Percentiles rank a stretch among this genome's conserved stretches.
Conservation (phyloP, 2,329 filamentous ascomycete genomes). For the Dryadomyces sulphureus region DNA sequence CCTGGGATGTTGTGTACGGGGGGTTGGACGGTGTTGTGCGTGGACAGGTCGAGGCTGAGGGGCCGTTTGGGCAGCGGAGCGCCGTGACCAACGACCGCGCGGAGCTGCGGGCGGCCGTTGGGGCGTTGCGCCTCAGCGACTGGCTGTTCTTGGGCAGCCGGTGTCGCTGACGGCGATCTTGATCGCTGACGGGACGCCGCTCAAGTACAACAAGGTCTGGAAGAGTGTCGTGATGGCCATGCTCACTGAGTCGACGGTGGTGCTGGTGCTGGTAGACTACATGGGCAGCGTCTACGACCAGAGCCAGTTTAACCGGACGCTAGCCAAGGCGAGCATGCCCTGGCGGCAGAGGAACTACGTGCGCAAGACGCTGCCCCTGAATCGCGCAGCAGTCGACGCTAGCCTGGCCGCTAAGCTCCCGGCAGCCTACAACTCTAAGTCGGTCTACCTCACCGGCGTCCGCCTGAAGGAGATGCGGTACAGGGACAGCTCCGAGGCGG, state of each 20-base stretch:
- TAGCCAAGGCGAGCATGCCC: slow-evolving; percentile 14
- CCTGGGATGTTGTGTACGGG: slow-evolving; percentile 23
- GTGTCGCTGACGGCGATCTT: slow-evolving; percentile 10
- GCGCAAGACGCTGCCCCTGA: slow-evolving; percentile 10
- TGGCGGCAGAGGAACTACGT: slow-evolving; percentile 12
- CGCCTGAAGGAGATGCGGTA: slow-evolving; percentile 10
- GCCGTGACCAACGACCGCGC: slow-evolving; percentile 33
- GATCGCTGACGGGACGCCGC: slow-evolving; percentile 10
- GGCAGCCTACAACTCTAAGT: slow-evolving; percentile 14
- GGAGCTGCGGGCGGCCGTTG: slow-evolving; percentile 38
- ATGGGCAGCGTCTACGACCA: slow-evolving; percentile 10
- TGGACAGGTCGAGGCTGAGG: slow-evolving; percentile 20
- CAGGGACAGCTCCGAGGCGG: slow-evolving; percentile 4
- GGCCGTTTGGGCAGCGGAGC: slow-evolving; percentile 17
- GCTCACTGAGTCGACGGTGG: slow-evolving; percentile 10
- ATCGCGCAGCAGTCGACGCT: slow-evolving; percentile 5
- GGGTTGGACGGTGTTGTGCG: slow-evolving; percentile 13
- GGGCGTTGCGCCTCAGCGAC: slow-evolving; percentile 26
- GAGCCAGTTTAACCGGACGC: slow-evolving; percentile 13
- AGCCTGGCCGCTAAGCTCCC: slow-evolving; percentile 10
- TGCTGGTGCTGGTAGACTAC: slow-evolving; percentile 8
- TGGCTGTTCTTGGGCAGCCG: slow-evolving; percentile 19
- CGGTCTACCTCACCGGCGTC: slow-evolving; percentile 11
- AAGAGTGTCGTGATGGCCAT: slow-evolving; percentile 10
- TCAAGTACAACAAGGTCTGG: slow-evolving; percentile 7